Evolutionary conservation across 495 filamentous ascomycete species (phyloP).

Genomic region (Neurospora sp.): DNA sequence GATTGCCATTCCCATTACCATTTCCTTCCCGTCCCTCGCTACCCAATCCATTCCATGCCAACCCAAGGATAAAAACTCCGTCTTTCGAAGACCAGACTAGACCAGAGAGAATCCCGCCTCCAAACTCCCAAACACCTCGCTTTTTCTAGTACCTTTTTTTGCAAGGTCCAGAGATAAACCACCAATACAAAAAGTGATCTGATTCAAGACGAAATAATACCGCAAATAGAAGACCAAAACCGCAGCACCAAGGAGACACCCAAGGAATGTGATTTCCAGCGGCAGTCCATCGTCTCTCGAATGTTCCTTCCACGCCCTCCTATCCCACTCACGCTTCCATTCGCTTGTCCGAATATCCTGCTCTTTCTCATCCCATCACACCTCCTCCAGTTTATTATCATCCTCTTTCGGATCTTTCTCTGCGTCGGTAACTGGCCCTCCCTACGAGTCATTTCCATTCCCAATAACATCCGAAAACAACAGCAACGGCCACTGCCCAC

Average conservation of each 20-base stretch:
- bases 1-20: not conserved
- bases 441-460: slow-evolving; percentile 3
- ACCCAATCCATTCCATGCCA: not conserved
- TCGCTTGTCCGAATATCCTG: not conserved
- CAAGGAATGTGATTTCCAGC: not conserved
- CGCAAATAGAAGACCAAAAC: not conserved
- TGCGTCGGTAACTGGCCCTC: not conserved
- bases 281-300: not conserved
- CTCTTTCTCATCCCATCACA: not conserved
- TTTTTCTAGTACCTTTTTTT: not conserved
- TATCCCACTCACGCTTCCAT: not conserved
- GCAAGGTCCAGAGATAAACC: not conserved
- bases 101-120: not conserved
- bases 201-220: not conserved
- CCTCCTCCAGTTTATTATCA: not conserved
- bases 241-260: not conserved
- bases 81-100: not conserved
- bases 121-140: not conserved
- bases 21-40: not conserved
- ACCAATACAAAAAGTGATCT: not conserved
- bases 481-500: slow-evolving; percentile 21
- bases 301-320: not conserved
- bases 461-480: slow-evolving; percentile 17
- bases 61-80: not conserved
- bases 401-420: not conserved